These are phyloP conservation scores for Metarhizium anisopliae DNA, from an alignment of 2,329 filamentous ascomycete species.

Conservation along the genomic window DNA sequence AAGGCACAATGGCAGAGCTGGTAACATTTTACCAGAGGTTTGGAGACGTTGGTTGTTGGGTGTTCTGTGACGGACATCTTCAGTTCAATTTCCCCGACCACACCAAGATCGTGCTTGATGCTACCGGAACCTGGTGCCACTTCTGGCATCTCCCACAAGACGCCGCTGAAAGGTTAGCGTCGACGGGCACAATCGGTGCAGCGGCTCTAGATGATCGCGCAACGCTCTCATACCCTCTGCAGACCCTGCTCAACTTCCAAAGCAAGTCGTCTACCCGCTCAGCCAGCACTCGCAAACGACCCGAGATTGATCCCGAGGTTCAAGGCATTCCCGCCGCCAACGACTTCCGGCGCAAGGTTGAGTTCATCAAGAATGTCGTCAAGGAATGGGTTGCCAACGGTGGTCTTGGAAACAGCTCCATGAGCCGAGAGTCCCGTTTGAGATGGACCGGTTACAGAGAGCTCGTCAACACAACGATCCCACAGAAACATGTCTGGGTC, in stretches of 20 bases:
- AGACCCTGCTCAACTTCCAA: conserved; percentile 63
- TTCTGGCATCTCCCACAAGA: conserved; percentile 70
- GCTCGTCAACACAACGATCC: conserved; percentile 37
- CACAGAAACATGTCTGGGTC: conserved; percentile 59
- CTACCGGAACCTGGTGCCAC: conserved; percentile 65
- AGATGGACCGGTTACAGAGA: conserved; percentile 53
- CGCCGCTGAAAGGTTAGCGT: conserved; percentile 55
- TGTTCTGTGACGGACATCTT: conserved; percentile 70
- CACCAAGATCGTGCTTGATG: conserved; percentile 72
- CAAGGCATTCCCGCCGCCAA: conserved; percentile 63
- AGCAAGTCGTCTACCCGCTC: conserved; percentile 35
- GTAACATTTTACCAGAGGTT: conserved; percentile 77
- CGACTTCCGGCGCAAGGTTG: conserved; percentile 63
- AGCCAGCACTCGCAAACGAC: conserved; percentile 43
- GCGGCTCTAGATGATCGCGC: conserved; percentile 63
- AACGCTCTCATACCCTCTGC: conserved; percentile 61
- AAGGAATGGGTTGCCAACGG: conserved; percentile 63
- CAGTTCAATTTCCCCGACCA: conserved; percentile 88
- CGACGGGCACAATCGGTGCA: conserved; percentile 58
- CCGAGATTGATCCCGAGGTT: conserved; percentile 51
- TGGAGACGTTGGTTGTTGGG: conserved; percentile 74
- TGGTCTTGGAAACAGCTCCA: conserved; percentile 59
- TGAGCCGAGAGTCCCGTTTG: conserved; percentile 43
- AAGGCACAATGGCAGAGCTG: conserved; percentile 40
- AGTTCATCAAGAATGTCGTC: conserved; percentile 60